Percentiles rank a stretch among this genome's conserved stretches.
Conservation (phyloP, 2,329 filamentous ascomycete genomes). For the Dactylellina cionopaga region DNA sequence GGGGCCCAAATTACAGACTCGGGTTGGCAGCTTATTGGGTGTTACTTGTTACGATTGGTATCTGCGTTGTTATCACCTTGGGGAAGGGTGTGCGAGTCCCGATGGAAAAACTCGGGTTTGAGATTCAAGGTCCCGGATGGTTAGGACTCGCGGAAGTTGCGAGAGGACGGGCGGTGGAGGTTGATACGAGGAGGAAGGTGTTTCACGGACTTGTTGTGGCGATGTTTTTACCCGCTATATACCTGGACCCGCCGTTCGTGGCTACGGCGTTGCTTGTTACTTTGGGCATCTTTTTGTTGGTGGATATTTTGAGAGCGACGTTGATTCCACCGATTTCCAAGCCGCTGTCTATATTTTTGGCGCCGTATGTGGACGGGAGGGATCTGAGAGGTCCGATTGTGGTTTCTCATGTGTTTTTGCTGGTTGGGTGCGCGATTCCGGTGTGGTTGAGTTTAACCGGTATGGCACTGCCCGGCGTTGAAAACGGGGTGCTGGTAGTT, state of each 20-base stretch:
- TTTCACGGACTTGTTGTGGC: slow-evolving; percentile 99
- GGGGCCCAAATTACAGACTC: slow-evolving; percentile 52
- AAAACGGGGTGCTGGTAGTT: slow-evolving; percentile 23
- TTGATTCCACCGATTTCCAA: slow-evolving; percentile 90
- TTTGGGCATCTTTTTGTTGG: slow-evolving; percentile 83
- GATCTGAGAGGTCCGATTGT: slow-evolving; percentile 94
- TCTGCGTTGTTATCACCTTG: slow-evolving; percentile 38
- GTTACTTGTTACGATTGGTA: slow-evolving; percentile 31
- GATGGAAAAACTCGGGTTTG: slow-evolving; percentile 46
- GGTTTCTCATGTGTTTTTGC: slow-evolving; percentile 92
- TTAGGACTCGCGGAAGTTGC: slow-evolving; percentile 77
- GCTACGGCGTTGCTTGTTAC: slow-evolving; percentile 81
- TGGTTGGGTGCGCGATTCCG: slow-evolving; percentile 93
- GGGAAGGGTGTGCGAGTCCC: slow-evolving; percentile 31
- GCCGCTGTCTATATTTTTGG: slow-evolving; percentile 84
- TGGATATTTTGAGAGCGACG: slow-evolving; percentile 88
- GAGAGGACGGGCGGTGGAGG: slow-evolving; percentile 84
- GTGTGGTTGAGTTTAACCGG: slow-evolving; percentile 70
- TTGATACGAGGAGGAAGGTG: slow-evolving; percentile 94
- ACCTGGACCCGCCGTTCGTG: slow-evolving; percentile 84
- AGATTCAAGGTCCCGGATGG: slow-evolving; percentile 60
- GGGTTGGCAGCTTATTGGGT: slow-evolving; percentile 61
- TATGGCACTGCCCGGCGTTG: background rate
- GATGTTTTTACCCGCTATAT: slow-evolving; percentile 90
- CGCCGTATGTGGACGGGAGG: slow-evolving; percentile 92